phyloP scores from a whole-genome alignment of 352 stramenopile genomes.

The Plasmopara viticola region DNA sequence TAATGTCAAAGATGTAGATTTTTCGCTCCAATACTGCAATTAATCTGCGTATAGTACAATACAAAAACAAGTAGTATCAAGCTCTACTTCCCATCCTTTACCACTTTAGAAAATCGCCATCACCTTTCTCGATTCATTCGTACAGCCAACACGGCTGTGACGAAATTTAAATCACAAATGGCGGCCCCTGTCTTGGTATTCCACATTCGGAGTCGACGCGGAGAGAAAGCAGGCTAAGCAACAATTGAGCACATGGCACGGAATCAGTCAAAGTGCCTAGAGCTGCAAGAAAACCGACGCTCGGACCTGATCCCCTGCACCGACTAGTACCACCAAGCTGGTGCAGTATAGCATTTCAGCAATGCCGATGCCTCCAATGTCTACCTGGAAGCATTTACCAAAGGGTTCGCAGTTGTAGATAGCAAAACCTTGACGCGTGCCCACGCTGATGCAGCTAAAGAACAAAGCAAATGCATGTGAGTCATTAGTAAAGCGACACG shows the following conservation, averaged over 20 bases:
- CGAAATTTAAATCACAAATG: constrained; percentile 91
- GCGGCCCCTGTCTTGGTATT: constrained; percentile 87
- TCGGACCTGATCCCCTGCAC: constrained; percentile 82
- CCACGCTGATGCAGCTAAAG: constrained; percentile 85
- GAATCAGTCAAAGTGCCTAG: not conserved
- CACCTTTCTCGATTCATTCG: constrained; percentile 88
- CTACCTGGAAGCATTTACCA: constrained; percentile 82
- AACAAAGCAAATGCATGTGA: constrained; percentile 1
- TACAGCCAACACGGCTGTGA: constrained; percentile 84
- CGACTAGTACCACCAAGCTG: constrained; percentile 88
- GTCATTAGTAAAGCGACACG: not conserved
- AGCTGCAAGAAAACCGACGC: not conserved
- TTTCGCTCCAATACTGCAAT: constrained; percentile 85
- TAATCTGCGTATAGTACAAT: constrained; percentile 23
- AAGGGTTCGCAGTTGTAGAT: constrained; percentile 93
- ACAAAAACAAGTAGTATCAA: not conserved
- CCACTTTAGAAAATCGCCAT: not conserved
- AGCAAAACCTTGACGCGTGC: constrained; percentile 77
- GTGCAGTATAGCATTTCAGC: constrained; percentile 93
- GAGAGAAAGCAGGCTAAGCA: constrained; percentile 84
- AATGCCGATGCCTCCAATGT: constrained; percentile 84
- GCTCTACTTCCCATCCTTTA: not conserved
- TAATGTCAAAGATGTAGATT: constrained; percentile 93
- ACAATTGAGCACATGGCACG: not conserved
- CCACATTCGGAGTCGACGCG: constrained; percentile 85